Evolutionary conservation across 1,284 basidiomycete species (phyloP), one percentile per base, ranked within the genome.

Genomic region (Malassezia slooffiae): DNA sequence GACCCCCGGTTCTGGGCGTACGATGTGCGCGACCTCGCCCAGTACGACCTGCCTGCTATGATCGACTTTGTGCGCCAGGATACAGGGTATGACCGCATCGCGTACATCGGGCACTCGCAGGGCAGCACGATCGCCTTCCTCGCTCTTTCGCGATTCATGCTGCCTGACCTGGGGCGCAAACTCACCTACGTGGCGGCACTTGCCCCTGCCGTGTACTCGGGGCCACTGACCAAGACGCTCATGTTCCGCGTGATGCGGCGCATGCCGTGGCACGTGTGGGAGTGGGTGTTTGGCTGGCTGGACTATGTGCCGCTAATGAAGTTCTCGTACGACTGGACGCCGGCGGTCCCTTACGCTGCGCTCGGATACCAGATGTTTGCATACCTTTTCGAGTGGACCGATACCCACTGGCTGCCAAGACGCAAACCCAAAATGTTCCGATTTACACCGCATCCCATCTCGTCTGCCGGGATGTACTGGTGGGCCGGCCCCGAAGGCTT

Each of bases 1-100:
- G 77, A 79, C 56, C 77, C 78, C 8, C 67, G 76, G 3, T 79
- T 79, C 59, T 80, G 77, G 77, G 76, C 79, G 62, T 79, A 77
- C 74, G 79, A 78, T 33, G 78, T 79, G 45, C 70, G 76, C 9
- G 78, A 79, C 49, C 63, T 79, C 19, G 77, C 78, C 4, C 72
- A 77, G 67, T 78, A 79, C 62, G 78, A 80, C 57, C 59, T 80
- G 12, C 78, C 78, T 0, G 78, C 78, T 0, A 55, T 79, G 49
- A 75, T 80, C 10, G 75, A 79, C 41, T 76, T 77, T 53, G 76
- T 79, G 13, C 72, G 76, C 45, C 60, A 70, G 21, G 73, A 75
- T 31, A 78, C 77, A 0, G 76, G 76, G 0, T 76, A 77, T 61
- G 74, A 76, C 43, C 77, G 77, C 67, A 62, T 75, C 24, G 73